These are phyloP conservation scores for Linum trigynum DNA, from an alignment of 345 rosid genomes.

Conservation along the genomic window DNA sequence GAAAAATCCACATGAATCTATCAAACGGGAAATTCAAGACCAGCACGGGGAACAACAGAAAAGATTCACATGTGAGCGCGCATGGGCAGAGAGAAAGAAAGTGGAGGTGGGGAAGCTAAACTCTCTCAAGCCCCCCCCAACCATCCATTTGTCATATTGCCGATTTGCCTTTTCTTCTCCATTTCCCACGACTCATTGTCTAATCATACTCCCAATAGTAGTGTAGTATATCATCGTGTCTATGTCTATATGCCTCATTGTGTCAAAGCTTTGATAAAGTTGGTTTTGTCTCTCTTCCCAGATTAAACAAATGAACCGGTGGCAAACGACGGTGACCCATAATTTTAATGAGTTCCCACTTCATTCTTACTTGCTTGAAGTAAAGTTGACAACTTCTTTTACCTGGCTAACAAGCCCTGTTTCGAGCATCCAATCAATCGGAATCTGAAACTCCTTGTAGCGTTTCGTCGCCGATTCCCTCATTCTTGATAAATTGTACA, in stretches of 20 bases:
- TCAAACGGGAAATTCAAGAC: not conserved
- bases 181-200: not conserved
- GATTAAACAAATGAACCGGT: conserved; percentile 7
- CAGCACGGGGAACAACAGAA: not conserved
- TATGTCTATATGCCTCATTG: not conserved
- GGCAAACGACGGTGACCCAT: conserved; percentile 13
- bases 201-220: conserved; percentile 4
- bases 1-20: not conserved
- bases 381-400: not conserved
- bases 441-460: conserved; percentile 63
- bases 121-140: conserved; percentile 1
- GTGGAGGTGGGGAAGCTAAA: too few species aligned
- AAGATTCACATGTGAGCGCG: conserved; percentile 41
- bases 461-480: conserved; percentile 72
- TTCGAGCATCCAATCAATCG: conserved; percentile 92
- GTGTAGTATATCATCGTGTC: conserved; percentile 11
- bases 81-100: conserved; percentile 25
- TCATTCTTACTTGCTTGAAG: not conserved
- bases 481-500: conserved; percentile 79
- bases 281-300: conserved; percentile 10
- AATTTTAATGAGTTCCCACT: not conserved
- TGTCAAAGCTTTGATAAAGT: conserved; percentile 1
- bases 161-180: not conserved
- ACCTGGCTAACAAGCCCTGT: conserved; percentile 87
- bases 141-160: conserved; percentile 28